Conservation (phyloP, 2,329 filamentous ascomycete species). For the Tolypocladium sp. region DNA sequence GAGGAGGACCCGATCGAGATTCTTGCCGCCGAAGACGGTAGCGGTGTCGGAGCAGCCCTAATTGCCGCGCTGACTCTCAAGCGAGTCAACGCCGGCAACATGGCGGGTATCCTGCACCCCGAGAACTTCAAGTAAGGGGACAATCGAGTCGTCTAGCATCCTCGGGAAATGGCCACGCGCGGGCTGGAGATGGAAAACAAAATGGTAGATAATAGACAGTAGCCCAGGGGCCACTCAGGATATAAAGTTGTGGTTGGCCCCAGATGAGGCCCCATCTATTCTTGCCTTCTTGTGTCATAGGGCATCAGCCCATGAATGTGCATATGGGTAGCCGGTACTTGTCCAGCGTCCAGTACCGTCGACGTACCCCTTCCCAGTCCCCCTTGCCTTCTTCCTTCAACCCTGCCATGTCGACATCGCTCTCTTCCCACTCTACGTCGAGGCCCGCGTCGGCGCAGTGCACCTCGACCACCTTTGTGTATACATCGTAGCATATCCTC, state of each 20-base stretch:
- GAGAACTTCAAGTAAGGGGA: conserved; percentile 43
- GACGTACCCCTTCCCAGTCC: conserved; percentile 82
- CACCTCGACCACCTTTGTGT: conserved; percentile 84
- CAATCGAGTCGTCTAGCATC: neutral
- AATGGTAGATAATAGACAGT: conserved; percentile 13
- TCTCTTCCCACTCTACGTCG: conserved; percentile 77
- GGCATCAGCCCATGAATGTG: conserved; percentile 56
- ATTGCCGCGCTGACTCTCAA: conserved; percentile 70
- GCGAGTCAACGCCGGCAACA: conserved; percentile 52
- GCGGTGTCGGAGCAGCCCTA: conserved; percentile 90
- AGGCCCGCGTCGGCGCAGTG: conserved; percentile 83
- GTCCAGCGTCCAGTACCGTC: conserved; percentile 83
- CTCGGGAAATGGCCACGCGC: conserved; percentile 1
- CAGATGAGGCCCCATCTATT: neutral
- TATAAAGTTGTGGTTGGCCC: neutral
- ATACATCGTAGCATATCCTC: conserved; percentile 91
- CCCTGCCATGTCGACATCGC: conserved; percentile 58
- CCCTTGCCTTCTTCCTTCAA: conserved; percentile 58
- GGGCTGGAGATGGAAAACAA: conserved; percentile 10
- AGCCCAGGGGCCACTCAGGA: neutral
- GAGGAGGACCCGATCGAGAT: conserved; percentile 84
- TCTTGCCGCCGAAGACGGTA: conserved; percentile 86
- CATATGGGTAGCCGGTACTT: conserved; percentile 68
- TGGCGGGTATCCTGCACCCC: conserved; percentile 55
- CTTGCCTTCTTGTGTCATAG: neutral